Evolutionary conservation across 2,329 filamentous ascomycete species (phyloP), one percentile per base, ranked within the genome.

Genomic region (Cylindrodendrum hubeiense): DNA sequence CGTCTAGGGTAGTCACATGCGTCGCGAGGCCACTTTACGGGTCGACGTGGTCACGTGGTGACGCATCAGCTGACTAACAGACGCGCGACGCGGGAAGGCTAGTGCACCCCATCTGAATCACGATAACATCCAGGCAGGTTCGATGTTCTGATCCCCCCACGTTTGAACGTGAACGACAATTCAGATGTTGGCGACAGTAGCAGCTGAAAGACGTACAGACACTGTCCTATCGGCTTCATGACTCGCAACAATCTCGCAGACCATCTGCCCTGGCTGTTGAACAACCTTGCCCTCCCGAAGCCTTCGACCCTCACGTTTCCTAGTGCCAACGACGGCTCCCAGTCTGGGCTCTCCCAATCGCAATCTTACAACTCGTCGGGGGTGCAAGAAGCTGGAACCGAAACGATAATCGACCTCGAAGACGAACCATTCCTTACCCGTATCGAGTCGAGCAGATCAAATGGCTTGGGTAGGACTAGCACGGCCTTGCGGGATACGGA

Each of bases 211-310:
- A 70, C 64, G 55, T 63, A 68, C 67, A 69, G 72, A 68, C 63
- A 69, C 50, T 56, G 55, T 37, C 39, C 58, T 65, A 72, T 78
- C 78, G 82, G 75, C 81, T 85, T 85, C 81, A 89, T 89, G 87
- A 89, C 87, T 81, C 86, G 85, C 76, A 88, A 89, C 79, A 89
- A 89, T 75, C 82, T 89, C 65, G 77, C 79, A 71, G 83, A 86
- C 74, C 85, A 89, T 76, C 79, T 89, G 71, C 80, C 84, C 71
- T 89, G 87, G 87, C 81, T 89, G 74, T 75, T 88, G 72, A 81
- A 81, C 72, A 85, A 86, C 76, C 77, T 80, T 71, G 74, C 79
- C 61, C 75, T 79, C 72, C 78, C 77, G 70, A 79, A 78, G 74
- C 81, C 81, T 63, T 79, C 79, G 62, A 77, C 74, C 66, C 79